A percentile compares a stretch with the other conserved stretches of the same genome.
Evolutionary conservation across 208 protist genomes (phyloP).

Genomic region (Leptomonas seymouri): DNA sequence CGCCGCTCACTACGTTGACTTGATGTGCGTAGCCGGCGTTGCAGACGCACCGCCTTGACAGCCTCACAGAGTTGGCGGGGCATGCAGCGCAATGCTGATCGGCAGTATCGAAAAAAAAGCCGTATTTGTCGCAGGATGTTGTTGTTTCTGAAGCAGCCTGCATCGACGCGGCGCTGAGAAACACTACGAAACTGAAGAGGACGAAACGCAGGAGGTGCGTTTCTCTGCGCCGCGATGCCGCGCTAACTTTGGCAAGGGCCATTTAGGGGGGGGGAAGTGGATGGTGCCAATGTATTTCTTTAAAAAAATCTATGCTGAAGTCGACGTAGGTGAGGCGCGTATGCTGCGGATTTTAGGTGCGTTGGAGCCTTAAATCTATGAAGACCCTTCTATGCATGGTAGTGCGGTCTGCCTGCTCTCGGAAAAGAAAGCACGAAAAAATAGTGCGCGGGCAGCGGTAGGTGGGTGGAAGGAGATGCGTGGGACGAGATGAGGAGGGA

Average conservation of each 20-base stretch:
- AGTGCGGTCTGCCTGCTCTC: background rate
- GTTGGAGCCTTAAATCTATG: background rate
- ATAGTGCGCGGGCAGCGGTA: too few relatives aligned
- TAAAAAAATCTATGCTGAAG: background rate
- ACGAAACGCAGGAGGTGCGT: background rate
- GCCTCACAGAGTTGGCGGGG: conserved; percentile 17
- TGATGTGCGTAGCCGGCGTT: conserved; percentile 35
- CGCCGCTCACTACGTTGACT: conserved; percentile 3
- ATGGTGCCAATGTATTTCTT: too few relatives aligned
- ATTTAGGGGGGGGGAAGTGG: background rate
- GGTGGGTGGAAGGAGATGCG: too few relatives aligned
- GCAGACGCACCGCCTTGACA: conserved; percentile 32
- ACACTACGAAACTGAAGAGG: background rate
- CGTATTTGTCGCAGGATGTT: conserved; percentile 7
- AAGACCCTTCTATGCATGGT: background rate
- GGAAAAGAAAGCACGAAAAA: background rate
- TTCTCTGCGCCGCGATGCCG: background rate
- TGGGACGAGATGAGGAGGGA: too few relatives aligned
- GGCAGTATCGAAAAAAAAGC: conserved; percentile 17
- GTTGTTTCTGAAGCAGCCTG: background rate
- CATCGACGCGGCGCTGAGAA: background rate
- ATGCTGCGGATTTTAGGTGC: background rate
- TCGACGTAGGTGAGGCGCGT: background rate
- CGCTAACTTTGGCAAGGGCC: background rate
- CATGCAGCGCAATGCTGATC: conserved; percentile 23